Conservation (phyloP, 176 grass and related monocot genomes). For the Oryza rufipogon region DNA sequence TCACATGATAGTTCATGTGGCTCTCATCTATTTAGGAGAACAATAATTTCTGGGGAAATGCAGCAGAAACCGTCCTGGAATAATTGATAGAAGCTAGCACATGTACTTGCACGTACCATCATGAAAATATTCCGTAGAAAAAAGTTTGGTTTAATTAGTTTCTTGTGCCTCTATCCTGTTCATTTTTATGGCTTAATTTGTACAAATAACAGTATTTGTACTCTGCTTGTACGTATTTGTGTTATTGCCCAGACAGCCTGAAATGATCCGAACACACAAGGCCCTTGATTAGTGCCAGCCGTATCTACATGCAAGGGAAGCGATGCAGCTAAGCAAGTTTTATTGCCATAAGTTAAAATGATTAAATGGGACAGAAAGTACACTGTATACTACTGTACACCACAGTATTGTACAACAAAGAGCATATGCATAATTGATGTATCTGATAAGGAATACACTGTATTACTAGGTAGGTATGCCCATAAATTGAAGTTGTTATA, state of each 20-base stretch:
- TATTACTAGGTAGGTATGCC: not conserved
- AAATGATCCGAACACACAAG: slow-evolving; percentile 33
- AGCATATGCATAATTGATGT: not conserved
- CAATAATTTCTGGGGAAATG: slow-evolving; percentile 2
- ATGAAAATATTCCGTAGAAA: not conserved
- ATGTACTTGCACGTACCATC: slow-evolving; percentile 31
- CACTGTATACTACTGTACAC: slow-evolving; percentile 10
- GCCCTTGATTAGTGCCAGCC: slow-evolving; percentile 30
- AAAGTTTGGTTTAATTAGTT: not conserved
- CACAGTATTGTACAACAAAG: not conserved
- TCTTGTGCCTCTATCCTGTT: not conserved
- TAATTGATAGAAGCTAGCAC: slow-evolving; percentile 31
- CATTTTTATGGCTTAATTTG: not conserved
- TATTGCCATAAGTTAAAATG: slow-evolving; percentile 16
- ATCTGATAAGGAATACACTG: slow-evolving; percentile 4
- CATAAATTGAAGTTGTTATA: not conserved
- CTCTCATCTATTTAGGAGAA: not conserved
- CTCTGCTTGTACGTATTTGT: slow-evolving; percentile 22
- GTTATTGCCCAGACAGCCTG: slow-evolving; percentile 20
- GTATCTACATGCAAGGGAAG: not conserved
- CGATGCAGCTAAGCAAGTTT: slow-evolving; percentile 4
- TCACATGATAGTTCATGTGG: slow-evolving; percentile 41
- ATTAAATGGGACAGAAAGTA: slow-evolving; percentile 37
- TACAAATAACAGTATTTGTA: not conserved
- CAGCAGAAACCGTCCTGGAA: not conserved